Conservation (phyloP, 345 rosid species). For the Gossypium ekmanianum region DNA sequence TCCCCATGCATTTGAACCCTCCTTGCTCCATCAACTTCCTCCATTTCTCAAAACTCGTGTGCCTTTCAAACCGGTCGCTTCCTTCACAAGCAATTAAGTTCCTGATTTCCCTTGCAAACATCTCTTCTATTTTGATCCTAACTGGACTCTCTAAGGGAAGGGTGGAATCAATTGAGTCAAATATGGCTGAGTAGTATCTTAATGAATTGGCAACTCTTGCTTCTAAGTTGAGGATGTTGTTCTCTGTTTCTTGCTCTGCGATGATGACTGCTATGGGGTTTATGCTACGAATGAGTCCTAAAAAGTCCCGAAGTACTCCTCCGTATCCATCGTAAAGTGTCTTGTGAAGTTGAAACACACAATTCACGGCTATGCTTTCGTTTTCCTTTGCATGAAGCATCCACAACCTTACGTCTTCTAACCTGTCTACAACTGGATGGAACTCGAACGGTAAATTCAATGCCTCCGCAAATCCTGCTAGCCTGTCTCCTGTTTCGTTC, state of each 20-base stretch:
- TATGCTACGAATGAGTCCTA: conserved; percentile 77
- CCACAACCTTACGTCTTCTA: conserved; percentile 97
- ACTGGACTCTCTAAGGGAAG: conserved; percentile 61
- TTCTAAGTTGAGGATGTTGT: conserved; percentile 49
- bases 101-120: conserved; percentile 81
- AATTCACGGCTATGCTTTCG: conserved; percentile 75
- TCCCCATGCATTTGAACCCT: conserved; percentile 57
- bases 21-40: conserved; percentile 74
- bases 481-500: conserved; percentile 88
- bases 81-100: conserved; percentile 91
- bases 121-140: conserved; percentile 75
- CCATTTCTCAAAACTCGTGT: conserved; percentile 49
- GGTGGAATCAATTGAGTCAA: conserved; percentile 59
- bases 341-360: conserved; percentile 83
- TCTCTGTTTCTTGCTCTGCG: conserved; percentile 86
- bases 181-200: conserved; percentile 71
- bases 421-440: conserved; percentile 89
- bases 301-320: conserved; percentile 64
- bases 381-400: conserved; percentile 97
- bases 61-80: conserved; percentile 77
- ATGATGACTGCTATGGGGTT: conserved; percentile 57
- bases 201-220: conserved; percentile 65
- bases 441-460: conserved; percentile 89
- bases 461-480: conserved; percentile 72
- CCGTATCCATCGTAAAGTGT: conserved; percentile 65